These are phyloP conservation scores for Ophiocordyceps camponoti-saundersi DNA, from an alignment of 2,329 filamentous ascomycete genomes.

Conservation along the genomic window DNA sequence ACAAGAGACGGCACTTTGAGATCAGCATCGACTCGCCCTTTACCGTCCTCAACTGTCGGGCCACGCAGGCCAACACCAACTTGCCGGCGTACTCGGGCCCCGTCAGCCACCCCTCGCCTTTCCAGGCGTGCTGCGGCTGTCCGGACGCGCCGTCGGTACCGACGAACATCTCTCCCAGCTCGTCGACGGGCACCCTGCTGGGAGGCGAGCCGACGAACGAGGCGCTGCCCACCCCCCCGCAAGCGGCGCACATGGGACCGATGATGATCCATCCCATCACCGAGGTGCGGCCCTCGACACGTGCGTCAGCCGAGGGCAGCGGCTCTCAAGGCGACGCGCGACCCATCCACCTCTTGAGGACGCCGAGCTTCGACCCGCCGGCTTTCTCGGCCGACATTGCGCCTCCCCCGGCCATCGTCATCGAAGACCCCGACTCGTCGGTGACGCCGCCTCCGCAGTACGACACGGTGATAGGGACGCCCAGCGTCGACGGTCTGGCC, in stretches of 20 bases:
- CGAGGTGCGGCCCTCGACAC: conserved; percentile 6
- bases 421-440: conserved; percentile 16
- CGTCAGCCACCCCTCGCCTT: conserved; percentile 29
- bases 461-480: conserved; percentile 56
- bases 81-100: conserved; percentile 57
- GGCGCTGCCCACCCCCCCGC: conserved; percentile 30
- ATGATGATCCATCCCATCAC: conserved; percentile 13
- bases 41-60: conserved; percentile 80
- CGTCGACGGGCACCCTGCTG: conserved; percentile 33
- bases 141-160: conserved; percentile 30
- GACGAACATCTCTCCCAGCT: conserved; percentile 52
- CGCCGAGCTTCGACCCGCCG: conserved; percentile 76
- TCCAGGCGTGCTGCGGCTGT: conserved; percentile 34
- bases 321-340: conserved; percentile 24
- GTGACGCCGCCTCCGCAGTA: conserved; percentile 77
- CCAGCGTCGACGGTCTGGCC: conserved; percentile 52
- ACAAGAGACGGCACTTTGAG: conserved; percentile 76
- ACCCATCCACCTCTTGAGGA: conserved; percentile 70
- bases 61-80: conserved; percentile 78
- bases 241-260: conserved; percentile 30
- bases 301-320: conserved; percentile 1
- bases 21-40: conserved; percentile 94
- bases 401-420: conserved; percentile 15
- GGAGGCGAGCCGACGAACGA: conserved; percentile 17
- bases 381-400: conserved; percentile 60